Conservation (phyloP, 257 asterid genomes). For the Anisodus tanguticus region DNA sequence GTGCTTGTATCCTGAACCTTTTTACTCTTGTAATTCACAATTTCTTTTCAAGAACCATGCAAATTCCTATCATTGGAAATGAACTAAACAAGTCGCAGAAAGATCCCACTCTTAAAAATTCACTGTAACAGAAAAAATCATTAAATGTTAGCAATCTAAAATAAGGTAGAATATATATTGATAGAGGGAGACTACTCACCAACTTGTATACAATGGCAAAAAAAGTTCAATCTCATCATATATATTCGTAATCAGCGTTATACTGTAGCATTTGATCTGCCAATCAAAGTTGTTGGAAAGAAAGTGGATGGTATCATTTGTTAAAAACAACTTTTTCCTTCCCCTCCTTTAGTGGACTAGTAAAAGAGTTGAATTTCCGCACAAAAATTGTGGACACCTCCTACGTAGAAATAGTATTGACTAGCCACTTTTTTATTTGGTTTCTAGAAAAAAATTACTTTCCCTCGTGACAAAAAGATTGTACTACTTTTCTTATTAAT, state of each 20-base stretch:
- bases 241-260: conserved; percentile 5
- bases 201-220: neutral
- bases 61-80: neutral
- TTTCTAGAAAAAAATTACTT: no score
- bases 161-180: neutral
- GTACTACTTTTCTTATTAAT: no score
- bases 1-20: neutral
- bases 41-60: neutral
- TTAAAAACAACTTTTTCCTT: neutral
- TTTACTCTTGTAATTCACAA: neutral
- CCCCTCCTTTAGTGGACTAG: neutral
- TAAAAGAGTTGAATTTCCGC: neutral
- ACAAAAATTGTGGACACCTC: neutral
- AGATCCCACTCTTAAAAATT: no score
- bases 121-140: conserved; percentile 42
- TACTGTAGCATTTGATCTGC: neutral
- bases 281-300: conserved; percentile 19
- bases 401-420: no score
- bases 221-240: neutral
- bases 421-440: no score
- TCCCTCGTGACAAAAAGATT: no score
- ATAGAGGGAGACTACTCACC: conserved; percentile 44
- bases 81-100: neutral
- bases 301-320: neutral
- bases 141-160: conserved; percentile 38